Evolutionary conservation across 2,329 filamentous ascomycete genomes (phyloP), one percentile per base, ranked within the genome.

Genomic region (Claviceps arundinis): DNA sequence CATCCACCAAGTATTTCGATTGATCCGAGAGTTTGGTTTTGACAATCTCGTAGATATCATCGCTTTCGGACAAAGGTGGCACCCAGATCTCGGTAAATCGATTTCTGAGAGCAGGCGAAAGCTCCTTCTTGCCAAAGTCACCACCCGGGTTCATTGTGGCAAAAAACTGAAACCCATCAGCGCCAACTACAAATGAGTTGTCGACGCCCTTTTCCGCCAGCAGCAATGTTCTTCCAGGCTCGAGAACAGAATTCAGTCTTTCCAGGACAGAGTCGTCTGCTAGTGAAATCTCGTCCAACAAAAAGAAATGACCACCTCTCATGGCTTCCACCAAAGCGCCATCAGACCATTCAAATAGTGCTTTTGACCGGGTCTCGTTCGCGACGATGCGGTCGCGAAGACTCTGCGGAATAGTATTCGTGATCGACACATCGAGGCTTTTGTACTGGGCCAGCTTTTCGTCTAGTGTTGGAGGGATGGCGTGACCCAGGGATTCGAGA

Each of bases 81-180:
- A 97, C 93, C 93, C 93, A 98, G 8, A 99, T 96, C 68, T 99
- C 93, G 0, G 93, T 99, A 65, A 99, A 95, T 55, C 93, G 87
- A 65, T 99, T 98, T 46, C 93, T 80, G 54, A 99, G 72, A 14
- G 93, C 94, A 3, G 93, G 93, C 1, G 93, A 98, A 13, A 99
- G 77, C 66, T 99, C 93, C 59, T 91, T 89, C 71, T 99, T 99
- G 57, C 93, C 93, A 65, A 97, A 98, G 64, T 99, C 93, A 46
- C 94, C 93, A 49, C 94, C 94, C 8, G 93, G 93, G 59, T 99
- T 99, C 93, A 99, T 99, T 0, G 93, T 98, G 3, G 93, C 91
- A 54, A 98, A 80, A 68, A 98, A 96, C 62, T 98, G 90, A 67
- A 97, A 99, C 0, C 85, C 87, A 42, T 85, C 75, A 11, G 75